A percentile compares a stretch with the other conserved stretches of the same genome.
phyloP scores from a whole-genome alignment of 768 basidiomycete species.

The Tephrocybe rancida region DNA sequence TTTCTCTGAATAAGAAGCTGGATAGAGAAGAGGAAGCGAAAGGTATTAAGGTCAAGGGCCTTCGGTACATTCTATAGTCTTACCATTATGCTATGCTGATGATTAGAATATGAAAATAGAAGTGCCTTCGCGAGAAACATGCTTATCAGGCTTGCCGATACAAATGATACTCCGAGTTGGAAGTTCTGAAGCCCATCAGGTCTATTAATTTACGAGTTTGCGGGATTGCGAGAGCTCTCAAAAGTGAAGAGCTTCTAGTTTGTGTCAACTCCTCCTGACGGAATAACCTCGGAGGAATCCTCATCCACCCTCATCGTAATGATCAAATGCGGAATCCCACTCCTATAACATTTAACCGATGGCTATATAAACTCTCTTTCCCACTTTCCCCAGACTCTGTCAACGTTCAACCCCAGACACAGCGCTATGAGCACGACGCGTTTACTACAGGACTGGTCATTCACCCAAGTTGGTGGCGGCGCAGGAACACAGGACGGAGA shows the following conservation, averaged over 20 bases:
- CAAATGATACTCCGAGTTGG: no score
- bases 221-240: no score
- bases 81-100: no score
- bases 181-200: no score
- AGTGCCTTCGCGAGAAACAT: no score
- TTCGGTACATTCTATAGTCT: conserved; percentile 50
- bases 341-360: neutral
- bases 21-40: conserved; percentile 39
- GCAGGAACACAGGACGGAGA: conserved; percentile 60
- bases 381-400: no score
- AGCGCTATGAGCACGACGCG: conserved; percentile 17
- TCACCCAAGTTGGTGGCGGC: conserved; percentile 67
- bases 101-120: no score
- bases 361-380: conserved; percentile 4
- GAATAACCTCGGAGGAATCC: conserved; percentile 30
- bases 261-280: conserved; percentile 1
- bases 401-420: conserved; percentile 2
- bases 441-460: conserved; percentile 55
- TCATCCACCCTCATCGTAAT: neutral
- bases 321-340: neutral
- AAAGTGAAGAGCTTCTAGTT: no score
- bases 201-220: no score
- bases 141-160: no score
- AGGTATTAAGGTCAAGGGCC: conserved; percentile 34
- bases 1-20: conserved; percentile 37